Conservation (phyloP, 2,329 filamentous ascomycete genomes). For the Venturia pyrina region DNA sequence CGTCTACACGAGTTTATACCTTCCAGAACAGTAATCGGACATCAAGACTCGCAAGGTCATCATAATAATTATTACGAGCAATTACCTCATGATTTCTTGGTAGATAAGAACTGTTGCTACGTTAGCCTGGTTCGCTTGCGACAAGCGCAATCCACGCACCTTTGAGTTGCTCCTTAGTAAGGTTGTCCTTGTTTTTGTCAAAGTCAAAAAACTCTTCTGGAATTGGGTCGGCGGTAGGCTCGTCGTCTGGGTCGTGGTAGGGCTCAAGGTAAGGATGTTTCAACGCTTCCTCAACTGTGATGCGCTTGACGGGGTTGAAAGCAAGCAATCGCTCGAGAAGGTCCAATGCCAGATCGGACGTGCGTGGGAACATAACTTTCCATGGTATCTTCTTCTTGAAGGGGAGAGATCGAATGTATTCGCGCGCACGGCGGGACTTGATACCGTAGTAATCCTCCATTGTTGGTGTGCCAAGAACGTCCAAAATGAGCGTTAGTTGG, state of each 20-base stretch:
- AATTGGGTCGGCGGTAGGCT: constrained; percentile 92
- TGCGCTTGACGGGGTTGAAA: constrained; percentile 98
- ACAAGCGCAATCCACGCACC: constrained; percentile 38
- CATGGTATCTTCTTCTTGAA: constrained; percentile 99
- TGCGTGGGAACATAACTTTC: constrained; percentile 95
- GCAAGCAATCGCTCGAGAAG: constrained; percentile 90
- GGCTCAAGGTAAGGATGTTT: constrained; percentile 98
- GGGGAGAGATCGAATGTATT: constrained; percentile 94
- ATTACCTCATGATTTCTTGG: constrained; percentile 75
- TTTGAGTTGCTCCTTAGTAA: constrained; percentile 98
- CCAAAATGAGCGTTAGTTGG: constrained; percentile 91
- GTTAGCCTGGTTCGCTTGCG: constrained; percentile 13
- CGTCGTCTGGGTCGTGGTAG: constrained; percentile 97
- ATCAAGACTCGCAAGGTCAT: neutral
- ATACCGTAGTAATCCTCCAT: constrained; percentile 99
- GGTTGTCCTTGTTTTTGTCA: constrained; percentile 97
- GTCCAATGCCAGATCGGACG: constrained; percentile 92
- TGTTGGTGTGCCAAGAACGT: constrained; percentile 93
- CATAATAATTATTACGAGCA: neutral
- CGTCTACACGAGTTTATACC: neutral
- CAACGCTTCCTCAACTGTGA: constrained; percentile 92
- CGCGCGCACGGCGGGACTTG: constrained; percentile 91
- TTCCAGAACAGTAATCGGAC: neutral
- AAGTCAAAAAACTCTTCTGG: constrained; percentile 99
- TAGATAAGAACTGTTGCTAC: constrained; percentile 63